Evolutionary conservation across 1,284 basidiomycete species (phyloP).

Genomic region (Heliocybe sulcata): DNA sequence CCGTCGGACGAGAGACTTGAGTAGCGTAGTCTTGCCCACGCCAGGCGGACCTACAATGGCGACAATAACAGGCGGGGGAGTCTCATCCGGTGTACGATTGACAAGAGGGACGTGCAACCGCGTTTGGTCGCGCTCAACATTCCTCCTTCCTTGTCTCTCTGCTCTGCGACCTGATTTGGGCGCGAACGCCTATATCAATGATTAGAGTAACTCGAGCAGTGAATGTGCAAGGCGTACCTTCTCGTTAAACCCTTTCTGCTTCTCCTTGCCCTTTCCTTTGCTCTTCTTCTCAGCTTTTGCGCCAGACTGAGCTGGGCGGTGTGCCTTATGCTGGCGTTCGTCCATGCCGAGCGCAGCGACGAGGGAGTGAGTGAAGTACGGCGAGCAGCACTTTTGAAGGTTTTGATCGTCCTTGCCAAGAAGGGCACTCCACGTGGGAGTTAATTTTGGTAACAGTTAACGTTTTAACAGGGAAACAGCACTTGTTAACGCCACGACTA

Average conservation of each 20-base stretch:
- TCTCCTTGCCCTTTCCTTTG: constrained; percentile 59
- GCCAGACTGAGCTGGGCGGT: constrained; percentile 68
- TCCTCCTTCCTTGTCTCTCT: constrained; percentile 84
- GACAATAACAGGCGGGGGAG: constrained; percentile 91
- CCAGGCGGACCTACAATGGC: constrained; percentile 98
- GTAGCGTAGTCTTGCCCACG: constrained; percentile 93
- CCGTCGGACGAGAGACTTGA: constrained; percentile 87
- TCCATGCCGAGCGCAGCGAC: constrained; percentile 40
- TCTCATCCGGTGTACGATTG: constrained; percentile 87
- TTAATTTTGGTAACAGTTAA: too few relatives aligned
- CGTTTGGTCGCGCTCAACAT: constrained; percentile 91
- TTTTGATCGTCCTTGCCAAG: too few relatives aligned
- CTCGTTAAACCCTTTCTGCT: constrained; percentile 78
- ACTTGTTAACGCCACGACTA: too few relatives aligned
- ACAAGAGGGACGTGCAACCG: constrained; percentile 94
- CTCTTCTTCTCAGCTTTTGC: constrained; percentile 73
- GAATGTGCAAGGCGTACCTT: constrained; percentile 54
- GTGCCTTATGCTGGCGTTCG: constrained; percentile 68
- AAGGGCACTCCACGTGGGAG: too few relatives aligned
- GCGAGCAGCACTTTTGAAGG: too few relatives aligned
- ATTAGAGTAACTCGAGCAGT: background rate
- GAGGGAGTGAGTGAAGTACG: background rate
- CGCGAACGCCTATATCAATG: constrained; percentile 74
- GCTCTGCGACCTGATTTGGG: constrained; percentile 85
- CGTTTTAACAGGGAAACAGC: too few relatives aligned